phyloP scores from a whole-genome alignment of 305 asterid genomes.

The Fraxinus angustifolia region DNA sequence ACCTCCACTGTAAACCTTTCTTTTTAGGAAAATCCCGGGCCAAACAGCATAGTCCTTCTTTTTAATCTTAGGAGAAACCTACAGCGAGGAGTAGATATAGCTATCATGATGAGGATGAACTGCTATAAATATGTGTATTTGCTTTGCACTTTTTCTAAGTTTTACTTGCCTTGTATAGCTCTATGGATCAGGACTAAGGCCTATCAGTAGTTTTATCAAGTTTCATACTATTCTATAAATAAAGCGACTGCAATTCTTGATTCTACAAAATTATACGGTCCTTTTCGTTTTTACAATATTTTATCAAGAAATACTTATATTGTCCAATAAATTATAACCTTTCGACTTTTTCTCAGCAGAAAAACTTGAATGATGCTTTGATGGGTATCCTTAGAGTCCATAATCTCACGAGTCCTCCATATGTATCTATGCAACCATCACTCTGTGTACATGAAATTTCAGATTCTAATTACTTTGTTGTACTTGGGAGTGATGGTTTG shows the following conservation, averaged over 20 bases:
- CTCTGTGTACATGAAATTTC: conserved; percentile 63
- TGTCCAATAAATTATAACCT: neutral
- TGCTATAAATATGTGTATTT: neutral
- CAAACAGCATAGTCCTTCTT: neutral
- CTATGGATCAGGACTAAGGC: neutral
- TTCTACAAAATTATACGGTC: neutral
- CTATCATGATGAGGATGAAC: neutral
- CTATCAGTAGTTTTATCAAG: neutral
- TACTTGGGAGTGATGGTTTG: conserved; percentile 89
- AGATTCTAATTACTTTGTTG: conserved; percentile 63
- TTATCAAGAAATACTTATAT: neutral
- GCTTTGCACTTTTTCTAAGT: neutral
- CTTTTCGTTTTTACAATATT: neutral
- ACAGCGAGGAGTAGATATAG: neutral
- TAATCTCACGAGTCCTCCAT: conserved; percentile 83
- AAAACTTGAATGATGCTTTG: conserved; percentile 77
- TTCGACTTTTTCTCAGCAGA: conserved; percentile 40
- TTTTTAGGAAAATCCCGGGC: too few relatives aligned
- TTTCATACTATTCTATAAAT: neutral
- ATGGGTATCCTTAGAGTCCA: conserved; percentile 87
- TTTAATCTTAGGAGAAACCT: neutral
- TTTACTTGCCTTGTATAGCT: neutral
- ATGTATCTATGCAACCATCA: conserved; percentile 65
- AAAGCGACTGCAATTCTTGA: neutral
- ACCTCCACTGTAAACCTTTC: neutral